Conservation (phyloP, 371 early-diverging fungal genomes). For the Enteropsectra breve region DNA sequence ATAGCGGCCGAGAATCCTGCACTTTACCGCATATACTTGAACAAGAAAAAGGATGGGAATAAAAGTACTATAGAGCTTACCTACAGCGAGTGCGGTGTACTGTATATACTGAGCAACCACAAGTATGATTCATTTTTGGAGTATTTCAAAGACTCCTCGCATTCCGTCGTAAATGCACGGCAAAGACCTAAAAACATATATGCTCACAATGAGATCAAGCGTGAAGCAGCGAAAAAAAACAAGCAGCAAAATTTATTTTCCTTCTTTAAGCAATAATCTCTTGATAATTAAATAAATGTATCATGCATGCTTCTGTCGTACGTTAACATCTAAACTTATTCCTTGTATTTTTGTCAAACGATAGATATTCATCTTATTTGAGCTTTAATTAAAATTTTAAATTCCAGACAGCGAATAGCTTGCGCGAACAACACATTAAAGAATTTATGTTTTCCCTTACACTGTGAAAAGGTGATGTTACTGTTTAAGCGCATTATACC, state of each 20-base stretch:
- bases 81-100: conserved; percentile 86
- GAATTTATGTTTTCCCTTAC: no score
- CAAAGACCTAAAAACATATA: background rate
- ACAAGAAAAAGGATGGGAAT: background rate
- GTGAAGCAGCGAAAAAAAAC: background rate
- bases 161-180: background rate
- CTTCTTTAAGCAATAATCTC: background rate
- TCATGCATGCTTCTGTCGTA: background rate
- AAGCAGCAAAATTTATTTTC: background rate
- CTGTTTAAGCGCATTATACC: no score
- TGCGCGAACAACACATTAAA: background rate
- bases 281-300: background rate
- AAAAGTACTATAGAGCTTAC: conserved; percentile 72
- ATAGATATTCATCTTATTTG: background rate
- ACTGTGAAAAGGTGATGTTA: no score
- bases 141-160: background rate
- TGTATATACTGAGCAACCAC: conserved; percentile 66
- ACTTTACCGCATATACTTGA: background rate
- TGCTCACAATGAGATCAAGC: background rate
- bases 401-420: background rate
- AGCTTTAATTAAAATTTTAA: background rate
- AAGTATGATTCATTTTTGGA: background rate
- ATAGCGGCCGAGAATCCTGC: background rate
- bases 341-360: background rate
- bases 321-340: background rate